These are phyloP conservation scores for Knufia petricola DNA, from an alignment of 2,329 filamentous ascomycete species.

Conservation along the genomic window DNA sequence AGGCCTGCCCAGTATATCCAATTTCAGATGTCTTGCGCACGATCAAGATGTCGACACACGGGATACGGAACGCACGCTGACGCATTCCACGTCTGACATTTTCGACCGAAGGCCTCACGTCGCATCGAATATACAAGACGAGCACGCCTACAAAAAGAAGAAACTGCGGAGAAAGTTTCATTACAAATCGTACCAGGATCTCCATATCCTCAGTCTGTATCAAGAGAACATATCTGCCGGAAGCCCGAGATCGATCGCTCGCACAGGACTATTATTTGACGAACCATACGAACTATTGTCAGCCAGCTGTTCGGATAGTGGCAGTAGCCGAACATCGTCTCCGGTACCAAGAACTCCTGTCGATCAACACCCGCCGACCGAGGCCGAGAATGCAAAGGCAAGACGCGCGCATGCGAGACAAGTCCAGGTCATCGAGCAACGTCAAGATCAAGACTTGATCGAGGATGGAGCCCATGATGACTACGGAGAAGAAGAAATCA, in stretches of 20 bases:
- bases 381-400: not conserved
- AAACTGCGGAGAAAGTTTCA: conserved; percentile 1
- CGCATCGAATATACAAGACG: not conserved
- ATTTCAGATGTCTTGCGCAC: not conserved
- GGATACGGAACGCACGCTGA: not conserved
- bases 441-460: conserved; percentile 13
- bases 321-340: not conserved
- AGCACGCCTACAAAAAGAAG: not conserved
- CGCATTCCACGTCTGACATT: not conserved
- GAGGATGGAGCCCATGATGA: conserved; percentile 16
- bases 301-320: conserved; percentile 1
- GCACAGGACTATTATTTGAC: not conserved
- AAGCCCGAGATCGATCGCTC: not conserved
- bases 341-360: conserved; percentile 12
- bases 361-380: not conserved
- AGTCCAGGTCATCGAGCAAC: conserved; percentile 7
- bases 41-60: not conserved
- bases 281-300: not conserved
- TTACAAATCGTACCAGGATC: conserved; percentile 14
- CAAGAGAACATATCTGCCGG: conserved; percentile 2
- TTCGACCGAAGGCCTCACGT: not conserved
- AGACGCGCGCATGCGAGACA: not conserved
- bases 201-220: conserved; percentile 20
- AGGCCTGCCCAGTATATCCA: not conserved
- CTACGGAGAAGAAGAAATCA: conserved; percentile 12